phyloP scores from a whole-genome alignment of 768 basidiomycete species.

The Boletus pseudopeckii region DNA sequence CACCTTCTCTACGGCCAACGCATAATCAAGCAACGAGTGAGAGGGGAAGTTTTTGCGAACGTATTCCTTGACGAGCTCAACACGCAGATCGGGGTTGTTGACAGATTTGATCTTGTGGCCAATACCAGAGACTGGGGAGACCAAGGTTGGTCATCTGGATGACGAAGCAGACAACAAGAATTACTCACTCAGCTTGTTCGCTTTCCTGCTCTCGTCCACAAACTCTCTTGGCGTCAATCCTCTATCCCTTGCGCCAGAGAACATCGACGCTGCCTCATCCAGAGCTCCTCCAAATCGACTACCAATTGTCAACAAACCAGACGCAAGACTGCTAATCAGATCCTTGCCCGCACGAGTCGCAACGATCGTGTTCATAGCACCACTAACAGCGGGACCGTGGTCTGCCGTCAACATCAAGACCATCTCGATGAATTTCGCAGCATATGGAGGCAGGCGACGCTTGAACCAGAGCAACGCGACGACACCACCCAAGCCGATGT shows the following conservation, averaged over 20 bases:
- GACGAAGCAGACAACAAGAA: neutral
- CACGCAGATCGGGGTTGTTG: conserved; percentile 91
- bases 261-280: conserved; percentile 96
- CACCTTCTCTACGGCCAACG: conserved; percentile 95
- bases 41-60: conserved; percentile 95
- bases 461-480: conserved; percentile 98
- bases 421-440: conserved; percentile 99
- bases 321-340: conserved; percentile 91
- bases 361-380: conserved; percentile 99
- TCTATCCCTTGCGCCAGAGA: conserved; percentile 85
- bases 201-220: conserved; percentile 89
- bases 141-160: conserved; percentile 4
- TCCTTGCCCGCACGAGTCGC: conserved; percentile 99
- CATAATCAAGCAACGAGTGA: conserved; percentile 90
- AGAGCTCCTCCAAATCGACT: conserved; percentile 98
- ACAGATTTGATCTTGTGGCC: conserved; percentile 99
- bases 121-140: conserved; percentile 79
- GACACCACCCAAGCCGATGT: conserved; percentile 96
- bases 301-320: conserved; percentile 96
- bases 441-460: conserved; percentile 85
- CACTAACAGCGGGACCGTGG: conserved; percentile 97
- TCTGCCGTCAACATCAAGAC: conserved; percentile 98
- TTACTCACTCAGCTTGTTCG: conserved; percentile 87
- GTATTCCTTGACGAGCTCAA: conserved; percentile 94
- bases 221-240: conserved; percentile 98